These are phyloP conservation scores for Paramecium pentaurelia DNA, from an alignment of 73 alveolate species.

Conservation along the genomic window DNA sequence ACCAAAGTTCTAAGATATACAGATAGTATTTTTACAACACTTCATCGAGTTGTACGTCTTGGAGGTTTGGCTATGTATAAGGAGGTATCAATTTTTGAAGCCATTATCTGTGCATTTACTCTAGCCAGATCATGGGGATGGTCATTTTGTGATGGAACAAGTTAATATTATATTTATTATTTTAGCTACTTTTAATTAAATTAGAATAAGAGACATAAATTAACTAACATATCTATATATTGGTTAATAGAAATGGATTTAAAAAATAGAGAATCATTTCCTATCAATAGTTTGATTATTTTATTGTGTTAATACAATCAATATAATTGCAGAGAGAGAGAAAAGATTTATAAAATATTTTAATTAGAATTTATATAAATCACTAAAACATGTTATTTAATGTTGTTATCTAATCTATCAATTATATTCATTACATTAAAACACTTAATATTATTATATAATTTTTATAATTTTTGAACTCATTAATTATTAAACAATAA, in stretches of 20 bases:
- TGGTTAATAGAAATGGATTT: constrained; percentile 29
- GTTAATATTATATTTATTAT: background rate
- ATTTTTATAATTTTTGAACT: background rate
- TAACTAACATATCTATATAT: background rate
- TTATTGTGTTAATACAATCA: background rate
- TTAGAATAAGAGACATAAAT: background rate
- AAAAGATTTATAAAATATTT: background rate
- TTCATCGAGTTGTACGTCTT: constrained; percentile 20
- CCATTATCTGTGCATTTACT: background rate
- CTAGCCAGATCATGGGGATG: constrained; percentile 35
- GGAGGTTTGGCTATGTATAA: constrained; percentile 43
- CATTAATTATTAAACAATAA: background rate
- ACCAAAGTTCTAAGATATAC: background rate
- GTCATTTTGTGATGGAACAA: constrained; percentile 48
- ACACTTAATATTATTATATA: too few species aligned
- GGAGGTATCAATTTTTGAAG: constrained; percentile 13
- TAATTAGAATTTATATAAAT: background rate
- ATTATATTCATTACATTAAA: too few species aligned
- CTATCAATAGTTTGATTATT: constrained; percentile 29
- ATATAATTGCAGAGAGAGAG: background rate
- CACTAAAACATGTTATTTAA: background rate
- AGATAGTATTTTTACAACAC: background rate
- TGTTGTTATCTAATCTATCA: background rate
- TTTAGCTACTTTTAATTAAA: constrained; percentile 32
- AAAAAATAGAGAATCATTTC: background rate